A percentile compares a stretch with the other conserved stretches of the same genome.
These are phyloP conservation scores for Kluyveromyces starmeri DNA, from an alignment of 805 yeast species.

Conservation along the genomic window DNA sequence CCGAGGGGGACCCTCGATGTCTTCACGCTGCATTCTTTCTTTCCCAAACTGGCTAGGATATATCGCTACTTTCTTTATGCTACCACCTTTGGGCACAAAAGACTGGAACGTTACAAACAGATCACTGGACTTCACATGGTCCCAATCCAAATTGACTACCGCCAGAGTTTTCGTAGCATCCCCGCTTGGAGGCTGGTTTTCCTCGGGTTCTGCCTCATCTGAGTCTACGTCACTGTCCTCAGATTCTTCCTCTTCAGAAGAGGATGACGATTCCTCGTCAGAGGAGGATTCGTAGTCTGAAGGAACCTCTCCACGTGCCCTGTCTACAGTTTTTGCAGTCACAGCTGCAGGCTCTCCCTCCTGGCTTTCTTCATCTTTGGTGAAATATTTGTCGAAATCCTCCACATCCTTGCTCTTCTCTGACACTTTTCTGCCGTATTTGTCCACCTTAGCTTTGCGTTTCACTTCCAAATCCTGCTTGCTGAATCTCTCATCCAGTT, in stretches of 20 bases:
- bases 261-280: slow-evolving; percentile 39
- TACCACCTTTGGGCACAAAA: slow-evolving; percentile 72
- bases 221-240: slow-evolving; percentile 36
- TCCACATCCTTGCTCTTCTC: slow-evolving; percentile 32
- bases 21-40: slow-evolving; percentile 83
- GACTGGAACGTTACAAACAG: slow-evolving; percentile 81
- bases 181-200: slow-evolving; percentile 66
- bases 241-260: slow-evolving; percentile 35
- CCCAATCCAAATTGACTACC: slow-evolving; percentile 97
- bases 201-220: slow-evolving; percentile 47
- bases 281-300: slow-evolving; percentile 35
- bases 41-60: slow-evolving; percentile 92
- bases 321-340: slow-evolving; percentile 27
- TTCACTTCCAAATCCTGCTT: slow-evolving; percentile 52
- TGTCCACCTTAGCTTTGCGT: slow-evolving; percentile 58
- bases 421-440: slow-evolving; percentile 71
- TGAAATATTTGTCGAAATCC: slow-evolving; percentile 60
- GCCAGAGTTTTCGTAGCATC: slow-evolving; percentile 81
- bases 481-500: slow-evolving; percentile 80
- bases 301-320: slow-evolving; percentile 64
- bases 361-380: slow-evolving; percentile 32
- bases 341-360: slow-evolving; percentile 8
- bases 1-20: slow-evolving; percentile 83
- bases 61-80: slow-evolving; percentile 57
- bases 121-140: slow-evolving; percentile 79